Percentiles rank a stretch among this genome's conserved stretches.
Evolutionary conservation across 441 rosid species (phyloP).

Genomic region (Gossypium schwendimanii): DNA sequence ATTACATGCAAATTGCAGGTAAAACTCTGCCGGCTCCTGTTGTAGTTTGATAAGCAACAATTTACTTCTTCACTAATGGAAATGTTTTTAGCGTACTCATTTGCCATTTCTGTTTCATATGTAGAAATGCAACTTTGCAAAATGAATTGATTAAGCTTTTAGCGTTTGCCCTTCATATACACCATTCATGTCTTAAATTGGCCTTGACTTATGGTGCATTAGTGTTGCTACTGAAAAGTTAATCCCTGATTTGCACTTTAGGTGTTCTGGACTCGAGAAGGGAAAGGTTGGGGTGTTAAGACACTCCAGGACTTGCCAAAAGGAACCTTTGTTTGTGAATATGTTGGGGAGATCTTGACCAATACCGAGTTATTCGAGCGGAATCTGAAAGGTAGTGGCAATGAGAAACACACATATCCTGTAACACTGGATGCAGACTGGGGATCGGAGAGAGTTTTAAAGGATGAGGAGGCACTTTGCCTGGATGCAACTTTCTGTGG

Average conservation of each 20-base stretch:
- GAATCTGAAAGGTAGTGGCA: constrained; percentile 39
- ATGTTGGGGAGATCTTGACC: constrained; percentile 77
- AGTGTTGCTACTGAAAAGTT: not conserved
- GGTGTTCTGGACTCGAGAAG: constrained; percentile 62
- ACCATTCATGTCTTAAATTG: not conserved
- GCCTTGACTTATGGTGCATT: not conserved
- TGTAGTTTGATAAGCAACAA: not conserved
- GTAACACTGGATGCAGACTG: constrained; percentile 93
- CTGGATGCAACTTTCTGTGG: constrained; percentile 77
- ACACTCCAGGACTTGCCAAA: constrained; percentile 65
- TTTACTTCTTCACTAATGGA: not conserved
- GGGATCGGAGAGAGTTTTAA: constrained; percentile 70
- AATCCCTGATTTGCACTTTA: constrained; percentile 19
- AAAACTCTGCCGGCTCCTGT: constrained; percentile 8
- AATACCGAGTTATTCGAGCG: constrained; percentile 65
- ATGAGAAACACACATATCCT: constrained; percentile 73
- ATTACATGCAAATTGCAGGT: constrained; percentile 66
- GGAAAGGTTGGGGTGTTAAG: constrained; percentile 88
- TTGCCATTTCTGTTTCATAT: not conserved
- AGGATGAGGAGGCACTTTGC: constrained; percentile 91
- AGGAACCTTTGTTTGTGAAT: constrained; percentile 85
- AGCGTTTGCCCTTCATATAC: not conserved
- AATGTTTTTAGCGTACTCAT: not conserved
- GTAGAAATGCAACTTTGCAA: not conserved
- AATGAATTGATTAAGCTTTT: not conserved